Percentiles rank a stretch among this genome's conserved stretches.
Conservation (phyloP, 768 basidiomycete species). For the Calocera viscosa region DNA sequence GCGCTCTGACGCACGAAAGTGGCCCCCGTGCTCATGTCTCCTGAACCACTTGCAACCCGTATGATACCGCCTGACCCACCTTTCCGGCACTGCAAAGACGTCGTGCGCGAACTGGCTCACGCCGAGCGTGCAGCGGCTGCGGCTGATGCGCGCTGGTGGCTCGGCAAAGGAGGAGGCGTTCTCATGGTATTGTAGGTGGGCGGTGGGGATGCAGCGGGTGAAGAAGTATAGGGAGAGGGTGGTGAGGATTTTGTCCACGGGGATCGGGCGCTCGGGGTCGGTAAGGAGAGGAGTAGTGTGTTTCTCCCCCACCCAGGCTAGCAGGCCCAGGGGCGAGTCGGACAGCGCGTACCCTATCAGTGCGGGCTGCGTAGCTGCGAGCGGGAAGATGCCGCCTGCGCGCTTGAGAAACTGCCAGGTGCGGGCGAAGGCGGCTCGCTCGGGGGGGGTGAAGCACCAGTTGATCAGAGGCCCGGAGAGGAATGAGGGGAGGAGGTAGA, state of each 20-base stretch:
- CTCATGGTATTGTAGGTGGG: slow-evolving; percentile 18
- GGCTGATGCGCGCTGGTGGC: no score
- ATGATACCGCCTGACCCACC: no score
- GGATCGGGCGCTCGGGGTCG: background rate
- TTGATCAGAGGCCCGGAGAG: background rate
- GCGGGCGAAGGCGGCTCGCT: no score
- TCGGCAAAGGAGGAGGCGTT: slow-evolving; percentile 3
- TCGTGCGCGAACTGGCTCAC: no score
- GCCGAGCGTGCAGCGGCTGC: no score
- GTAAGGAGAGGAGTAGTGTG: slow-evolving; percentile 12
- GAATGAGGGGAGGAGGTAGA: background rate
- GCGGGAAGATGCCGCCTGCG: background rate
- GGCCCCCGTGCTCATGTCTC: no score
- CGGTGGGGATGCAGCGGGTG: slow-evolving; percentile 19
- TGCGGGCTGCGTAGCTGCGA: slow-evolving; percentile 16
- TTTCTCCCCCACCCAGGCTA: slow-evolving; percentile 22
- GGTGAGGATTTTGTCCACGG: slow-evolving; percentile 17
- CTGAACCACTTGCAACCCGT: no score
- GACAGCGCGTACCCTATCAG: slow-evolving; percentile 22
- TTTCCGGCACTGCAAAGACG: no score
- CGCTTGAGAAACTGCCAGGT: no score
- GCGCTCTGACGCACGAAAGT: no score
- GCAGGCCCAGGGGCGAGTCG: slow-evolving; percentile 21
- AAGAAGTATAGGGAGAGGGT: slow-evolving; percentile 23
- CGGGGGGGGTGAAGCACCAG: no score